Evolutionary conservation across 2,329 filamentous ascomycete species (phyloP).

Genomic region (Cladosporium sp.): DNA sequence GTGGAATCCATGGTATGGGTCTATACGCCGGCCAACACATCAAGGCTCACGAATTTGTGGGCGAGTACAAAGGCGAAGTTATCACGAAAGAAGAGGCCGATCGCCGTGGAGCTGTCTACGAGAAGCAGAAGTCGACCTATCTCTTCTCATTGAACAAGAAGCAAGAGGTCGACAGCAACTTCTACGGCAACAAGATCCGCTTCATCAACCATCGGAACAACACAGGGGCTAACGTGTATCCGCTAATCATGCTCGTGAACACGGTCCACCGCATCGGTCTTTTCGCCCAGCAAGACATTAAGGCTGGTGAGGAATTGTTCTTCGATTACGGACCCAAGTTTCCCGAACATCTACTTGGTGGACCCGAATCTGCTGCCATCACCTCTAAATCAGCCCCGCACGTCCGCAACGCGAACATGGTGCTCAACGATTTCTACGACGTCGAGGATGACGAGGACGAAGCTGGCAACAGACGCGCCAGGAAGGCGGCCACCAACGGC

Average conservation of each 20-base stretch:
- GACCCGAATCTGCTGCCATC: neutral
- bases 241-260: conserved; percentile 68
- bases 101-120: conserved; percentile 63
- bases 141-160: conserved; percentile 51
- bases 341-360: conserved; percentile 24
- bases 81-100: conserved; percentile 67
- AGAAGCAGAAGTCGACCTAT: conserved; percentile 60
- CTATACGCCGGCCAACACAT: conserved; percentile 69
- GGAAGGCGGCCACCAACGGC: conserved; percentile 10
- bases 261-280: conserved; percentile 72
- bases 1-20: conserved; percentile 70
- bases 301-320: conserved; percentile 70
- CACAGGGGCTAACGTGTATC: conserved; percentile 56
- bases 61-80: conserved; percentile 77
- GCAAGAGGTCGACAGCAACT: conserved; percentile 65
- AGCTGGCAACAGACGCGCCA: conserved; percentile 16
- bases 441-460: conserved; percentile 20
- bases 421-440: conserved; percentile 21
- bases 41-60: conserved; percentile 65
- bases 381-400: conserved; percentile 17
- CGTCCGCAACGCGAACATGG: conserved; percentile 21
- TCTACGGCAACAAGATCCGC: conserved; percentile 73
- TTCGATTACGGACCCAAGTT: conserved; percentile 65
- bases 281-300: conserved; percentile 62
- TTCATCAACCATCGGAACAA: conserved; percentile 75